Evolutionary conservation across 805 yeast genomes (phyloP), one percentile per base, ranked within the genome.

Genomic region (Candida qinlingensis): DNA sequence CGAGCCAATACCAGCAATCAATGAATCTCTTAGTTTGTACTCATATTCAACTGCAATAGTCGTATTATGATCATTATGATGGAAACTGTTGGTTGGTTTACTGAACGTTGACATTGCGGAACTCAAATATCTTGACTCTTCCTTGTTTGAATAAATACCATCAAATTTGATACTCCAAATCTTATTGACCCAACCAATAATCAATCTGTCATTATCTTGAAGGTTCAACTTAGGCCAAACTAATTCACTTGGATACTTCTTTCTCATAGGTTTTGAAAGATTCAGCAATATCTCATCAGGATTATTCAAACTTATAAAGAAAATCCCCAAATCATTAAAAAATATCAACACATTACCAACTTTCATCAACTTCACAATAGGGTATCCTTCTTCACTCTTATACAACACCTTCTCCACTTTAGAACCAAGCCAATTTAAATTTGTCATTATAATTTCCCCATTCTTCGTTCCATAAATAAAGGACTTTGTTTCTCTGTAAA

Each of bases 391-490:
- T 41, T 77, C 73, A 27, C 81, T 37, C 26, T 54, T 39, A 9
- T 49, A 85, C 6, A 94, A 49, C 0, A 76, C 66, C 0, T 80
- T 72, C 58, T 94, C 98, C 3, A 74, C 72, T 49, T 96, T 74
- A 51, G 83, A 81, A 1, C 96, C 96, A 6, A 94, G 69, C 99
- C 99, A 92, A 57, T 86, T 87, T 54, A 83, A 75, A 37, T 84
- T 83, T 1, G 95, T 85, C 42, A 81, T 68, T 0, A 86, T 67
- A 0, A 94, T 83, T 42, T 86, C 81, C 0, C 97, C 97, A 7
- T 90, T 83, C 69, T 84, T 89, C 0, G 97, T 97, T 3, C 98
- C 97, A 33, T 91, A 83, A 0, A 89, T 73, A 56, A 90, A 92
- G 8, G 84, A 74, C 48, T 80, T 77, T 0, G 82, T 74, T 8